phyloP scores from a whole-genome alignment of 179 eudicot genomes.

The Carnegiea gigantea region DNA sequence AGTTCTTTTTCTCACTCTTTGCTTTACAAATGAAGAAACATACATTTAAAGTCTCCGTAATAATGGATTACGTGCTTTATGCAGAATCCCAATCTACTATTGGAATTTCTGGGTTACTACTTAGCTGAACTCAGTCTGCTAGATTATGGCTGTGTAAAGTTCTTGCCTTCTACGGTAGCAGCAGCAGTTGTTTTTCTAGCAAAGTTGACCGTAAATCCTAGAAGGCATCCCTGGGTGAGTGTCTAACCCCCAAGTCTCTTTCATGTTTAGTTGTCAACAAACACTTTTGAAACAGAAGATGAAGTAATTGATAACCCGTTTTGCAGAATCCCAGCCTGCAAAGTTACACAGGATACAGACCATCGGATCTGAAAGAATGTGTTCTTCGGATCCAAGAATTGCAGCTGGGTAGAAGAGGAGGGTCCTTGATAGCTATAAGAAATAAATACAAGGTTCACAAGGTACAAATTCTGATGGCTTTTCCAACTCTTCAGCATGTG shows the following conservation, averaged over 20 bases:
- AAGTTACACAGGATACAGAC: constrained; percentile 59
- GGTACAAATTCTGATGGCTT: constrained; percentile 18
- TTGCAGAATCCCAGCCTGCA: constrained; percentile 43
- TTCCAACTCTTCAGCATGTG: background rate
- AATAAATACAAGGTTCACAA: constrained; percentile 77
- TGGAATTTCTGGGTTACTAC: constrained; percentile 44
- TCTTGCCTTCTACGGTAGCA: constrained; percentile 42
- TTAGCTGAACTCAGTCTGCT: constrained; percentile 46
- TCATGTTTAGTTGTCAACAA: background rate
- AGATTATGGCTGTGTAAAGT: constrained; percentile 41
- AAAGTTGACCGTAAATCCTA: constrained; percentile 30
- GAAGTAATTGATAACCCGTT: background rate
- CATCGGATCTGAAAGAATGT: constrained; percentile 75
- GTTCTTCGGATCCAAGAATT: constrained; percentile 63
- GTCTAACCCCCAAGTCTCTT: background rate
- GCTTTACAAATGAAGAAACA: background rate
- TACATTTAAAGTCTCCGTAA: background rate
- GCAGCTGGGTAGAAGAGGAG: constrained; percentile 63
- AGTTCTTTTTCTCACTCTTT: background rate
- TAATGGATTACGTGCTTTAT: constrained; percentile 9
- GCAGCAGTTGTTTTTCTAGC: constrained; percentile 43
- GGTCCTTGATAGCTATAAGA: constrained; percentile 57
- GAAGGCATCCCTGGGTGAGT: constrained; percentile 43
- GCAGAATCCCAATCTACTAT: constrained; percentile 34
- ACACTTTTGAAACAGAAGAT: background rate